Base-by-base conservation (phyloP, 495 filamentous ascomycete genomes). In the Penicillium soppii region DNA sequence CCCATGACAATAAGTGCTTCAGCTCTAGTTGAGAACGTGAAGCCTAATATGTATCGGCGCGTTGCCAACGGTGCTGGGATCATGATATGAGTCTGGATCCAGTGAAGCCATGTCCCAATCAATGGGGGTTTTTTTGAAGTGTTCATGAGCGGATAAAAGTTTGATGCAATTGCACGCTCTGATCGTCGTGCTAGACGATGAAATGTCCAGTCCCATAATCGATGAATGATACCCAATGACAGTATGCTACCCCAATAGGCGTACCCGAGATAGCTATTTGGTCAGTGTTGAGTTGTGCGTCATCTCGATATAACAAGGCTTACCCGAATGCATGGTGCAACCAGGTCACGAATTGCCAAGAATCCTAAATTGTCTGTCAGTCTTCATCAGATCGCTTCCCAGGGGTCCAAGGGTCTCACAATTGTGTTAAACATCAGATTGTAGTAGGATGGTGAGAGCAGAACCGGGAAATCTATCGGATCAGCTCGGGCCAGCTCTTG, bases 321-420 rank as follows among this genome's bases (percentile, higher is more conserved):
- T 59, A 73, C 69, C 70, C 65, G 52, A 65, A 73, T 19, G 62
- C 59, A 54, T 66, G 65, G 49, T 74, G 69, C 6, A 61, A 62
- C 69, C 71, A 73, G 15, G 41, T 55, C 27, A 67, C 67, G 29
- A 61, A 69, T 49, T 71, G 53, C 68, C 64, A 70, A 21, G 63
- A 58, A 30, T 69, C 59, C 68, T 73, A 52, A 13, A 3, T 40
- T 4, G 8, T 30, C 10, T 9, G 19, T 53, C 19, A 61, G 40
- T 30, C 27, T 40, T 8, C 7, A 5, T 2, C 15, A 6, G n/a
- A 3, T 26, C 15, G 46, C n/a, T n/a, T 16, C 12, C 29, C 19
- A 19, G 20, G 12, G 10, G 7, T 4, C 21, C 17, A 17, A 25
- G 52, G 59, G 15, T 52, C 47, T 49, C 37, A 73, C 73, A 16